These are phyloP conservation scores for Lactarius psammicola DNA, from an alignment of 768 basidiomycete species.

Conservation along the genomic window DNA sequence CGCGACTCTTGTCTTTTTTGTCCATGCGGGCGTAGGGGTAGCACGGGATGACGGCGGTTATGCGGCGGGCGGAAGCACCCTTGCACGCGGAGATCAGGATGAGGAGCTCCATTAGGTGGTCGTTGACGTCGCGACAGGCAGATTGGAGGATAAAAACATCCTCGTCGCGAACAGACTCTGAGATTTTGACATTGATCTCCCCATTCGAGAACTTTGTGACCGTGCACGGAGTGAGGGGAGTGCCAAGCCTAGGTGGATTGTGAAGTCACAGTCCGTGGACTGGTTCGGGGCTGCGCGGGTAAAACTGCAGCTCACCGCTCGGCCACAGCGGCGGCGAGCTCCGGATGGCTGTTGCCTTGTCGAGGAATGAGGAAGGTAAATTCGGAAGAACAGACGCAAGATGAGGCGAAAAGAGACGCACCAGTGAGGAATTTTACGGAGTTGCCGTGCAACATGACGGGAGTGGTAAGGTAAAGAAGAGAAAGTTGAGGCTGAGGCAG, in stretches of 20 bases:
- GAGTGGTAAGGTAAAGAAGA: not conserved
- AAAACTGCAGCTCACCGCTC: constrained; percentile 82
- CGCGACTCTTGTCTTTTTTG: constrained; percentile 95
- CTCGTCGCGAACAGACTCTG: constrained; percentile 94
- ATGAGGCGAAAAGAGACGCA: constrained; percentile 36
- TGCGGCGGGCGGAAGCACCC: constrained; percentile 90
- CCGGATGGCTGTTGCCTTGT: constrained; percentile 94
- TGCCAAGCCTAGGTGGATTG: constrained; percentile 67
- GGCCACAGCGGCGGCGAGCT: constrained; percentile 92
- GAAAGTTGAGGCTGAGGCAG: not conserved
- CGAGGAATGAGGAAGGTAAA: constrained; percentile 16
- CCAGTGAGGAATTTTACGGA: constrained; percentile 75
- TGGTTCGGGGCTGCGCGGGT: constrained; percentile 36
- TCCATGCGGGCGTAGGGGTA: constrained; percentile 97
- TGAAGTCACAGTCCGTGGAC: constrained; percentile 51
- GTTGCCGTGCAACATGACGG: constrained; percentile 67
- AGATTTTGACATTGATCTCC: constrained; percentile 93
- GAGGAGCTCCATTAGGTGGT: constrained; percentile 97
- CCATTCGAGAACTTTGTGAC: constrained; percentile 93
- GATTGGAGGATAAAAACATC: constrained; percentile 99
- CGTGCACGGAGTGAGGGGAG: constrained; percentile 80
- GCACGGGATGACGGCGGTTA: constrained; percentile 97
- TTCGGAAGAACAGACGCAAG: constrained; percentile 22
- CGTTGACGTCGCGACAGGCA: constrained; percentile 86
- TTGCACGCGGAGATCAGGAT: constrained; percentile 98